Conservation (phyloP, 2,329 filamentous ascomycete genomes). For the Sporothrix sp. region DNA sequence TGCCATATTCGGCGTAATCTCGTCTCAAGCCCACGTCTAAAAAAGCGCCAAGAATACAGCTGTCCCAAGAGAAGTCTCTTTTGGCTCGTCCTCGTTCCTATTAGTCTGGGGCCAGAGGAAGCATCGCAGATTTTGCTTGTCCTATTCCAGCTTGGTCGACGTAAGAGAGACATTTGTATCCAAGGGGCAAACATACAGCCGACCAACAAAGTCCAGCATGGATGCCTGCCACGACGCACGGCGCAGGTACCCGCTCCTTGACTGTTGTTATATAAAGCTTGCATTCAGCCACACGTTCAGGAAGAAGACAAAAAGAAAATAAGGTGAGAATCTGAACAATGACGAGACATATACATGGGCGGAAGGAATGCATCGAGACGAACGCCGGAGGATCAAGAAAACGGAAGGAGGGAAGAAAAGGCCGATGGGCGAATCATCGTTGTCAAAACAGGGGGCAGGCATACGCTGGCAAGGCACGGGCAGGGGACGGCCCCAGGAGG, state of each 20-base stretch:
- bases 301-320: neutral
- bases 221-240: neutral
- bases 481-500: neutral
- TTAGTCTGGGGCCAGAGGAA: neutral
- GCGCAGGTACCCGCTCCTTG: slow-evolving; percentile 4
- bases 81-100: too few species aligned
- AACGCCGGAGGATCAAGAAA: neutral
- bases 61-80: too few species aligned
- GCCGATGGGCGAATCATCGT: neutral
- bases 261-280: too few species aligned
- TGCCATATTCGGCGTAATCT: neutral
- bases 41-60: neutral
- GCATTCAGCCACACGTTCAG: neutral
- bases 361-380: neutral
- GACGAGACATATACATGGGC: too few species aligned
- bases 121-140: too few species aligned
- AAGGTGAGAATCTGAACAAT: too few species aligned
- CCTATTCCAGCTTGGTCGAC: neutral
- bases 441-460: neutral
- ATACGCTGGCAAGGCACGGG: neutral
- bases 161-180: too few species aligned
- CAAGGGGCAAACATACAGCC: too few species aligned
- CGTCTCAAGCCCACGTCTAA: neutral
- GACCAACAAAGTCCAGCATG: neutral
- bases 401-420: neutral